Base-by-base conservation (phyloP, 192 early-diverging fungal genomes). In the Haplosporangium gracile region DNA sequence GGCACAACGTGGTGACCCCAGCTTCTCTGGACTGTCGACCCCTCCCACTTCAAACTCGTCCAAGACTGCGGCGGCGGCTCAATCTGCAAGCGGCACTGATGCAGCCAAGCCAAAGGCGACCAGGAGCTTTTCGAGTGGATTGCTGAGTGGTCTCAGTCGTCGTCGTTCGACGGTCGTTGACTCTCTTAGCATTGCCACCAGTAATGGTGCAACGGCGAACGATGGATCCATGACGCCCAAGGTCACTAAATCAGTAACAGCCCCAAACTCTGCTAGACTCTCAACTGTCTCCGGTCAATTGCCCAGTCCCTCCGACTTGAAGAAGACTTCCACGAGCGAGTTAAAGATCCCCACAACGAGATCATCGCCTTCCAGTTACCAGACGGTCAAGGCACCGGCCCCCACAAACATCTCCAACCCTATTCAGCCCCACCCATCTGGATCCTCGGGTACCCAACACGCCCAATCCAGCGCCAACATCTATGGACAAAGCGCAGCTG, bases 91-190 rank as follows among this genome's bases (percentile, higher is more conserved):
- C 29, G 32, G 60, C 24, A 15, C 57, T 34, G 77, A 69, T 39
- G 45, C 47, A 20, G 53, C 32, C 16, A 86, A 86, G 39, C 84
- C 84, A 55, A 86, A 86, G 72, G 70, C 70, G 0, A 47, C 79
- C 36, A 80, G 84, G 68, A 86, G 79, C 68, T 81, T 86, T 26
- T 81, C 84, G 32, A 86, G 79, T 65, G 79, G 84, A 9, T 38
- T 86, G 26, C 24, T 86, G 43, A 86, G 76, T 75, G 76, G 84
- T 13, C 43, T 86, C 55, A 81, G 76, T 29, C 79, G 84, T 16
- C 79, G 84, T 43, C 79, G 79, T 20, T 86, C 84, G 13, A 73
- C 83, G 0, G 72, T 86, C 16, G 69, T 86, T 1, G 84, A 86
- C 34, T 49, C 79, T 32, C 76, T 85, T 22, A 80, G 78, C 38